Evolutionary conservation across 1,139 yeast species (phyloP), one percentile per base, ranked within the genome.

Genomic region (Geotrichum histeridarum): DNA sequence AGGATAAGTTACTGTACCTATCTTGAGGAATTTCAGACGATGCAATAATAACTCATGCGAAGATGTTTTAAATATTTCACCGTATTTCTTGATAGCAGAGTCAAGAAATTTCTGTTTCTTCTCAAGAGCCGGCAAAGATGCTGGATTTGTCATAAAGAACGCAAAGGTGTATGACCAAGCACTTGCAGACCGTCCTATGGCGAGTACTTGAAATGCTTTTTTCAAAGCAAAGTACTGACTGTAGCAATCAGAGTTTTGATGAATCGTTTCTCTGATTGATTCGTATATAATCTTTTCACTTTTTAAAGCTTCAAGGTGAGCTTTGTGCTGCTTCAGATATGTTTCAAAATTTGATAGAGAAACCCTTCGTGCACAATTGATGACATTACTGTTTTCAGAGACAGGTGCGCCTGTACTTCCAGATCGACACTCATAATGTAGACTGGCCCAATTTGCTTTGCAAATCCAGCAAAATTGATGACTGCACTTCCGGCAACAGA

Each of bases 401-500:
- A 17, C 8, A 17, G 15, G 15, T n/a, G n/a, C 17, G n/a, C 15
- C 6, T 3, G 6, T 8, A 11, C 18, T n/a, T 11, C 15, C 15
- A 14, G 39, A 2, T 3, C 17, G 6, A 69, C 72, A 83, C 49
- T 77, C 73, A 39, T 76, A 74, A 0, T 82, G 82, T 70, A 93
- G 98, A 12, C 71, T 72, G 0, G 67, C 64, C 99, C 99, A 93
- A 36, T 75, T 77, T 5, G 83, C 84, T 61, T 81, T 69, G 69
- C 99, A 93, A 50, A 90, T 83, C 99, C 99, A 93, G 67, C 99
- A 93, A 67, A 90, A 93, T 64, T 90, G 87, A 66, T 80, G 72
- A 8, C 69, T 67, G 69, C 99, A 93, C 59, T 82, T 84, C 4
- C 79, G 74, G 68, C 99, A 93, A 0, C 82, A 78, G 96, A 93